Evolutionary conservation across 2,329 filamentous ascomycete genomes (phyloP), one percentile per base, ranked within the genome.

Genomic region (Stemphylium lycopersici): DNA sequence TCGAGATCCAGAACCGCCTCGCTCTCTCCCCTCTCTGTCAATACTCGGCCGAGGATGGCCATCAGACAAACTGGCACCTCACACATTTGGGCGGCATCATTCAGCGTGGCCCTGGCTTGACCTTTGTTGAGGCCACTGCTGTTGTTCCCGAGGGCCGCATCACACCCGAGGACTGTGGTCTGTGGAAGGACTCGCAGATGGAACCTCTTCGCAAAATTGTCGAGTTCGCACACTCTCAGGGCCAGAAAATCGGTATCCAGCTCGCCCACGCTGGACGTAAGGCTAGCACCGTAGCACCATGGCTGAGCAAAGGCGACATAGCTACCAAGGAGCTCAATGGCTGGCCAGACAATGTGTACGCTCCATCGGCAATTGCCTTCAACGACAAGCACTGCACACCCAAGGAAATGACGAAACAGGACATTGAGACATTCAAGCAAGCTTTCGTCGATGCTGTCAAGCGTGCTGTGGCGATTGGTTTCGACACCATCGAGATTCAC

Each of bases 141-240:
- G 89, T 96, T 0, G 80, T 84, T 8, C 77, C 90, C 5, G 86
- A 93, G 63, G 92, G 92, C 24, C 85, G 93, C 50, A 96, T 96
- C 78, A 89, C 90, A 0, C 91, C 91, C 1, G 82, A 93, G 72
- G 90, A 93, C 71, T 77, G 80, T 11, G 91, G 93, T 0, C 77
- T 97, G 6, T 97, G 92, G 93, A 82, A 89, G 58, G 93, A 96
- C 73, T 86, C 83, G 31, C 93, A 97, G 73, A 88, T 93, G 56
- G 87, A 83, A 59, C 87, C 87, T 0, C 77, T 96, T 53, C 84
- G 82, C 69, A 83, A 84, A 55, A 83, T 93, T 40, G 84, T 87
- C 32, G 90, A 96, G 57, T 96, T 92, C 59, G 85, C 89, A 2
- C 91, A 96, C 78, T 86, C 84, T 22, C 92, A 96, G 75, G 83